These are phyloP conservation scores for Backusella psychrophila DNA, from an alignment of 192 early-diverging fungal genomes.

Conservation along the genomic window DNA sequence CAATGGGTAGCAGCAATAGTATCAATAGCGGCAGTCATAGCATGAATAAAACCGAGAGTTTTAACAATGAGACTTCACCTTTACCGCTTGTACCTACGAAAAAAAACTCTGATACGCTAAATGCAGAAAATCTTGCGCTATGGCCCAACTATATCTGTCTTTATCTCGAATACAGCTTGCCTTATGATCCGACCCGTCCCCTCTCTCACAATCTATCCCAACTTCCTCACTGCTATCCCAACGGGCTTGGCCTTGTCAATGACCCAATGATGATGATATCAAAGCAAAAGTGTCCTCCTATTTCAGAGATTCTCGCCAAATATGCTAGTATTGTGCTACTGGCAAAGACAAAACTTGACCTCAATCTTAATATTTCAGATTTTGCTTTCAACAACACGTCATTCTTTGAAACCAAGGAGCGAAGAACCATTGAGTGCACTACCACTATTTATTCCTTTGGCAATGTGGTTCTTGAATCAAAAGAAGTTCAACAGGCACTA, in stretches of 20 bases:
- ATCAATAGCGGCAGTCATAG: not conserved
- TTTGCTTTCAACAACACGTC: conserved; percentile 42
- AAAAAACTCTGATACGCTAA: not conserved
- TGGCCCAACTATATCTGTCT: conserved; percentile 37
- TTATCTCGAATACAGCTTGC: conserved; percentile 26
- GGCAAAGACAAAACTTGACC: conserved; percentile 36
- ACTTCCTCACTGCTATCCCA: conserved; percentile 30
- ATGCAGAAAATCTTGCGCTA: not conserved
- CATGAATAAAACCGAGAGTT: not conserved
- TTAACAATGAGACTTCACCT: conserved; percentile 1
- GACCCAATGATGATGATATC: not conserved
- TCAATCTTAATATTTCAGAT: conserved; percentile 36
- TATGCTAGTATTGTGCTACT: conserved; percentile 16
- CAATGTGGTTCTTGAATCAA: conserved; percentile 41
- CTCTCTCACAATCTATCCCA: conserved; percentile 28
- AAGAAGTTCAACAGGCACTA: conserved; percentile 42
- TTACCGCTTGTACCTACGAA: not conserved
- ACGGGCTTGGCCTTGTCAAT: conserved; percentile 7
- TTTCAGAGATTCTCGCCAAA: not conserved
- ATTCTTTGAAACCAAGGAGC: conserved; percentile 36
- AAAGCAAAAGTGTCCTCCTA: conserved; percentile 27
- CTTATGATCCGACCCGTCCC: conserved; percentile 27
- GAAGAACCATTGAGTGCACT: conserved; percentile 36
- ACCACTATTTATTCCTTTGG: conserved; percentile 52
- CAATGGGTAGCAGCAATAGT: not conserved